phyloP scores from a whole-genome alignment of 805 yeast genomes.

The Yamadazyma sp. region DNA sequence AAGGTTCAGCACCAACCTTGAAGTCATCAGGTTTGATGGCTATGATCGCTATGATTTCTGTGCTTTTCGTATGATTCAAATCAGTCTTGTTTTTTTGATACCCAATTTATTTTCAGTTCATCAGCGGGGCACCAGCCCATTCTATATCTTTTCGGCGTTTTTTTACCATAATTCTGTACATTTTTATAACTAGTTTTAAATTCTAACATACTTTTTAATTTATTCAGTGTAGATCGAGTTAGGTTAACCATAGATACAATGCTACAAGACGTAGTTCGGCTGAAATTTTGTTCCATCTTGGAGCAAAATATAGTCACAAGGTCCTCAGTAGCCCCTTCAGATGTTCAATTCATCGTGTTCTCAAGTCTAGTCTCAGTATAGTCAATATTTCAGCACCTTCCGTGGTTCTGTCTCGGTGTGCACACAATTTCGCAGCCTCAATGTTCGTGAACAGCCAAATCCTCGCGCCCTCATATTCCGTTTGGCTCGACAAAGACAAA shows the following conservation, averaged over 20 bases:
- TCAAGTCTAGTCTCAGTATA: no score
- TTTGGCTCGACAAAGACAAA: constrained; percentile 4
- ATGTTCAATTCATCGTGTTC: no score
- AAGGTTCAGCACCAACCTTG: constrained; percentile 5
- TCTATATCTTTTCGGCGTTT: background rate
- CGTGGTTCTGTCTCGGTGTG: no score
- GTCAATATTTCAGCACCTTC: no score
- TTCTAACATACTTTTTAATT: background rate
- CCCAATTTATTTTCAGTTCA: background rate
- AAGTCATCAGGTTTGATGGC: constrained; percentile 7
- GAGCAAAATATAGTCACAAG: no score
- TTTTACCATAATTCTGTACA: background rate
- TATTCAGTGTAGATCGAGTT: background rate
- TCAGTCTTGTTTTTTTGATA: constrained; percentile 2
- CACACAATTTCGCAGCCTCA: no score
- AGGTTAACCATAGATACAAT: background rate
- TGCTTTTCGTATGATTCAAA: constrained; percentile 4
- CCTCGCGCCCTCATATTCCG: background rate
- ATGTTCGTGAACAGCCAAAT: no score
- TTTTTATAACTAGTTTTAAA: background rate
- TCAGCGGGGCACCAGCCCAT: background rate
- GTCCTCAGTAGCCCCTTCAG: no score
- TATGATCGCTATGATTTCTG: constrained; percentile 6
- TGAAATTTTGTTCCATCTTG: no score
- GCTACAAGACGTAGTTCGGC: no score